Conservation (phyloP, 345 rosid genomes). For the Cardamine resedifolia region DNA sequence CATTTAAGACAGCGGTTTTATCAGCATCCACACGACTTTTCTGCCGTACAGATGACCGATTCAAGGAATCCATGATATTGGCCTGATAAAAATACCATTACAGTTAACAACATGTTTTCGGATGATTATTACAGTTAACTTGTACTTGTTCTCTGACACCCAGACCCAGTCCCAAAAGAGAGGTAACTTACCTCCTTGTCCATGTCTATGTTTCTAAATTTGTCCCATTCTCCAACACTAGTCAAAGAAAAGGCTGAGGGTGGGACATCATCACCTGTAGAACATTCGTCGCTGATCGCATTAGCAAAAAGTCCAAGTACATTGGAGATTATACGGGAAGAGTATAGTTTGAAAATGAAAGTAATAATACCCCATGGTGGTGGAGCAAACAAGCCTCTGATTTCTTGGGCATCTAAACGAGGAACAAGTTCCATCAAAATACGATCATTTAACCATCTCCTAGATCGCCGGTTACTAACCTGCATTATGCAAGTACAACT, state of each 20-base stretch:
- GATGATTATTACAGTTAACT: not conserved
- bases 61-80: conserved; percentile 52
- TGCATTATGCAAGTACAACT: conserved; percentile 25
- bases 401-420: conserved; percentile 77
- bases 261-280: conserved; percentile 82
- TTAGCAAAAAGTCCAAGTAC: not conserved
- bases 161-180: not conserved
- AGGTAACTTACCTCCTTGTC: conserved; percentile 75
- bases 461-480: conserved; percentile 85
- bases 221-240: conserved; percentile 84
- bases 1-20: conserved; percentile 67
- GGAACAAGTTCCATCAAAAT: conserved; percentile 97
- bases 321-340: not conserved
- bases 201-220: conserved; percentile 91
- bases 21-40: conserved; percentile 60
- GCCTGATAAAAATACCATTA: conserved; percentile 52
- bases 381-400: conserved; percentile 96
- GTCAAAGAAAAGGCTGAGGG: conserved; percentile 79
- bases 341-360: not conserved
- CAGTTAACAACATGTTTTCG: not conserved
- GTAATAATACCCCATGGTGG: conserved; percentile 86
- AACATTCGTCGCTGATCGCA: not conserved
- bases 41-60: conserved; percentile 46
- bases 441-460: conserved; percentile 92
- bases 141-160: not conserved